Conservation (phyloP, 1,139 yeast genomes). For the Kurtzmaniella quercitrusa region DNA sequence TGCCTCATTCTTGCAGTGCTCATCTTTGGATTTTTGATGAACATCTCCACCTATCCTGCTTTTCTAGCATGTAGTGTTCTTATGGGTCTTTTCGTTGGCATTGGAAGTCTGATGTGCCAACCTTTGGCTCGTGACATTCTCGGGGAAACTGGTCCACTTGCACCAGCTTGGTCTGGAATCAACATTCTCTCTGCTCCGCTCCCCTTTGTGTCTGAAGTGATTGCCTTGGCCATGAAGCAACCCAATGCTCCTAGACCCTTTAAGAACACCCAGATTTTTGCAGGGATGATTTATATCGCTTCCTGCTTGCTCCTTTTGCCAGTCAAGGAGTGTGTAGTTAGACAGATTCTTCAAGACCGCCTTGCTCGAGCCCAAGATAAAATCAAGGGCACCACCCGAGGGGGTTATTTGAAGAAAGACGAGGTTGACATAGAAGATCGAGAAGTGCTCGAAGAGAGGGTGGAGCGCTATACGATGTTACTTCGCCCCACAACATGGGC, state of each 20-base stretch:
- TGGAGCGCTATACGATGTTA: background rate
- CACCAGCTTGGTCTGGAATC: conserved; percentile 58
- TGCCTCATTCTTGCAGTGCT: conserved; percentile 31
- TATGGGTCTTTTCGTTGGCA: conserved; percentile 55
- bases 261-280: conserved; percentile 56
- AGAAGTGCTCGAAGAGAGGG: background rate
- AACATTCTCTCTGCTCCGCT: conserved; percentile 45
- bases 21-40: conserved; percentile 50
- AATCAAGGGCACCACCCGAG: conserved; percentile 1
- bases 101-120: conserved; percentile 60
- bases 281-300: conserved; percentile 45
- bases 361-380: conserved; percentile 10
- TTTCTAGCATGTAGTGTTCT: conserved; percentile 49
- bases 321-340: conserved; percentile 29
- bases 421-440: background rate
- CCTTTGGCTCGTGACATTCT: conserved; percentile 58
- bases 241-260: conserved; percentile 37
- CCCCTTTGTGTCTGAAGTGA: conserved; percentile 45
- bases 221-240: conserved; percentile 42
- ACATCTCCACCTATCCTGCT: conserved; percentile 46
- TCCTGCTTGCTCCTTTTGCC: conserved; percentile 24
- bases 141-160: conserved; percentile 34
- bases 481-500: background rate
- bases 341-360: conserved; percentile 14
- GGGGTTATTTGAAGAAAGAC: conserved; percentile 11